Base-by-base conservation (phyloP, 2,329 filamentous ascomycete genomes). In the Talaromyces rugulosus region DNA sequence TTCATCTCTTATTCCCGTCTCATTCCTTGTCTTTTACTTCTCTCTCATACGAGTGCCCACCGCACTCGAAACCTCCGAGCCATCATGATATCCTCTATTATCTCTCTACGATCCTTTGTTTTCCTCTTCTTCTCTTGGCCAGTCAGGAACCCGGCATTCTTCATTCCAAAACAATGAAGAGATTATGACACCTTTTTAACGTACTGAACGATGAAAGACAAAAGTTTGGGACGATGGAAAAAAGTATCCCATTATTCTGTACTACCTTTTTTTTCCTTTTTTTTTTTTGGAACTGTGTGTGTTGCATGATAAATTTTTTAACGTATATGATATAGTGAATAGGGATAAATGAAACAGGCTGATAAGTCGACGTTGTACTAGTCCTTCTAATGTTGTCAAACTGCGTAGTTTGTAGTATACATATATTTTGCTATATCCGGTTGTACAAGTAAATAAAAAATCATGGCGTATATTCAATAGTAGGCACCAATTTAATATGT, bases 291-390 rank as follows among this genome's bases (percentile, higher is more conserved):
- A 18, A 40, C 57, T 53, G 42, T 59, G 31, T 53, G 42, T 59
- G 31, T 59, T 59, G 40, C 57, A 59, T 34, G 23, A 59, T 54
- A 59, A 42, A 52, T n/a, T 53, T 28, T 42, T 47, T 27, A 12
- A 28, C 11, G 28, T 42, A 5, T 16, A 27, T 16, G n/a, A 60
- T 44, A 42, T 57, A 47, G 14, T 11, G 18, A 47, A 47, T 18
- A 27, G 44, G 44, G 44, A 47, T 27, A 27, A 27, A 47, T 6
- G 44, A 27, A 47, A 27, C 3, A 3, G 33, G 7, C 12, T 36
- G 33, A 36, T 36, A 12, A 36, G 5, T 18, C 27, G 23, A 11
- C 44, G 44, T 47, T 47, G 12, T 47, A 18, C 7, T 9, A 6
- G 9, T 18, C 11, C 40, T n/a, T 47, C n/a, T 8, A 47, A n/a